Base-by-base conservation (phyloP, 169 alveolate species). In the Eimeria acervulina region DNA sequence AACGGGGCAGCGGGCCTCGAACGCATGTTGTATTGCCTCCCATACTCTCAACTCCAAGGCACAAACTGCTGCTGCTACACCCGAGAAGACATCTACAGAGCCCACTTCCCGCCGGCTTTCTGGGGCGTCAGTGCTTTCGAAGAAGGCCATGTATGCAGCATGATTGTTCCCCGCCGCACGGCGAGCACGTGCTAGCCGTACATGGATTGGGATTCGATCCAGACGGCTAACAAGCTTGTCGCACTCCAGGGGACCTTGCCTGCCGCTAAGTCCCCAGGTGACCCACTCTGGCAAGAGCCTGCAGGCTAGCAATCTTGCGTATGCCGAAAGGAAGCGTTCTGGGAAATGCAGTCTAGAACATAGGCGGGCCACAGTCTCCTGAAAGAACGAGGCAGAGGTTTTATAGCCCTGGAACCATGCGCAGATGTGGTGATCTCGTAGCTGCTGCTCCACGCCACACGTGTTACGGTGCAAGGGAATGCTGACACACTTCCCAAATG, bases 1-100 rank as follows among this genome's bases (percentile, higher is more conserved):
- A 40, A 87, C 83, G 38, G 83, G 83, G 81, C 94, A 87, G 40
- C 94, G 94, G 38, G 94, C 94, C 66, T 87, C 94, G 63, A 87
- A 87, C 12, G 94, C 94, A 63, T 40, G 83, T 42, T 87, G 94
- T 40, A 87, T 33, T 87, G 94, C 81, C 47, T 87, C 81, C 94
- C 94, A 87, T n/a, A 55, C 94, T 59, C 83, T 61, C 83, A 87
- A 21, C n/a, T 87, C 94, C 19, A 87, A 61, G 40, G 83, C 94
- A 63, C 94, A 87, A 28, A 87, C 94, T 87, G 31, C 36, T 47
- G 80, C 94, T 87, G 94, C 94, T 38, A 74, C 63, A 19, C 33
- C 66, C 23, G 94, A 87, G 74, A 87, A 87, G 42, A 63, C 61
- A 17, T 87, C 94, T 63, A 63, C 59, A 38, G 83, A n/a, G 74